These are phyloP conservation scores for Eucalyptus decipiens DNA, from an alignment of 345 rosid species.

Conservation along the genomic window DNA sequence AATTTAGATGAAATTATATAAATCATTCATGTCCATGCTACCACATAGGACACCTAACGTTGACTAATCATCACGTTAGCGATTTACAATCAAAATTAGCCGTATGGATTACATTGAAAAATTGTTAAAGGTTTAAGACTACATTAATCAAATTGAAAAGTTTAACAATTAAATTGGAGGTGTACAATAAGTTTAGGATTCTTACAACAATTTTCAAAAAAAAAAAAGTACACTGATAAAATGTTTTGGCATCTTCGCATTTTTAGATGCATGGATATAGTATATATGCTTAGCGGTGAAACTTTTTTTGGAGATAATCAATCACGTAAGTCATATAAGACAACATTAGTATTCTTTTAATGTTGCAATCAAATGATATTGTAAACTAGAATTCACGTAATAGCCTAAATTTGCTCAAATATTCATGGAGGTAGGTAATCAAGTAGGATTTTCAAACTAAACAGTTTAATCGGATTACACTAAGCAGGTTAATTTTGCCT, in stretches of 20 bases:
- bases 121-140: background rate
- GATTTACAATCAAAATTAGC: background rate
- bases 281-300: background rate
- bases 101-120: fast-evolving
- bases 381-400: background rate
- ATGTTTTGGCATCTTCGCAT: background rate
- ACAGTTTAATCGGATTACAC: background rate
- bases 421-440: background rate
- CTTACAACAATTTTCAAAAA: background rate
- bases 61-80: fast-evolving
- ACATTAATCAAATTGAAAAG: background rate
- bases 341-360: background rate
- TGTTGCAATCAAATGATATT: background rate
- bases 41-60: fast-evolving
- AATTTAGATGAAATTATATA: background rate
- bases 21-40: background rate
- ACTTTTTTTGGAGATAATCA: background rate
- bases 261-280: background rate
- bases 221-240: background rate
- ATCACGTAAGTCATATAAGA: background rate
- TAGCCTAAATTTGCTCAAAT: background rate
- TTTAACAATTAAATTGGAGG: background rate
- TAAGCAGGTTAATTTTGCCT: background rate
- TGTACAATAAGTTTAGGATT: background rate
- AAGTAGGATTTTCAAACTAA: background rate